Conservation (phyloP, 768 basidiomycete species). For the Baorangia bicolor region DNA sequence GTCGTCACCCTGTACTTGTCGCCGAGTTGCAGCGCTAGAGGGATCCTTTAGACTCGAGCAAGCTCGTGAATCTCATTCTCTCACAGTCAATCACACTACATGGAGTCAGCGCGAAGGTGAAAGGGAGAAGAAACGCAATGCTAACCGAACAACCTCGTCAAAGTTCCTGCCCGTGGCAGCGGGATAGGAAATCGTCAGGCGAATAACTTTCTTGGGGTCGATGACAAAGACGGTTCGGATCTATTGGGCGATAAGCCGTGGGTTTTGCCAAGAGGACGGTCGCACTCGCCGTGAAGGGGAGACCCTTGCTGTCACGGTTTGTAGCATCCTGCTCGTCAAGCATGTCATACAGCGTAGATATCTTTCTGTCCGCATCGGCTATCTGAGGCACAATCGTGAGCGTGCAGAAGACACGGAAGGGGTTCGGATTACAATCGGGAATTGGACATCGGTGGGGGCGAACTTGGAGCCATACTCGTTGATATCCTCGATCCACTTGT, state of each 20-base stretch:
- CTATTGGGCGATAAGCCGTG: conserved; percentile 34
- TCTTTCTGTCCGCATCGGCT: conserved; percentile 84
- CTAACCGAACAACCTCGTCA: conserved; percentile 60
- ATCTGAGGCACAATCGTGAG: conserved; percentile 52
- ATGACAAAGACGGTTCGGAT: conserved; percentile 97
- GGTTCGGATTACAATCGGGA: conserved; percentile 72
- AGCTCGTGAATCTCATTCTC: conserved; percentile 35
- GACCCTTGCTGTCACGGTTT: conserved; percentile 80
- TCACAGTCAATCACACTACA: conserved; percentile 70
- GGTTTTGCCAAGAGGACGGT: background rate
- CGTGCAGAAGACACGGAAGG: background rate
- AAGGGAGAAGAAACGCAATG: background rate
- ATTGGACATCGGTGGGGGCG: conserved; percentile 73
- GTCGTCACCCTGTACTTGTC: conserved; percentile 84
- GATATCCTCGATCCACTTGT: conserved; percentile 88
- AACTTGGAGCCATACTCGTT: conserved; percentile 71
- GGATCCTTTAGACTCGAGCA: conserved; percentile 23
- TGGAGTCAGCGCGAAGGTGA: conserved; percentile 5
- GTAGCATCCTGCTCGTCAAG: conserved; percentile 93
- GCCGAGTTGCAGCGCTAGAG: conserved; percentile 78
- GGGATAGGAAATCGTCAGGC: conserved; percentile 87
- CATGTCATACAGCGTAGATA: conserved; percentile 92
- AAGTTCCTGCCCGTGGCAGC: conserved; percentile 97
- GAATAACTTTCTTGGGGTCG: conserved; percentile 95
- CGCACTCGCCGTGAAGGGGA: conserved; percentile 81